These are phyloP conservation scores for Purpureocillium lavendulum DNA, from an alignment of 2,329 filamentous ascomycete species.

Conservation along the genomic window DNA sequence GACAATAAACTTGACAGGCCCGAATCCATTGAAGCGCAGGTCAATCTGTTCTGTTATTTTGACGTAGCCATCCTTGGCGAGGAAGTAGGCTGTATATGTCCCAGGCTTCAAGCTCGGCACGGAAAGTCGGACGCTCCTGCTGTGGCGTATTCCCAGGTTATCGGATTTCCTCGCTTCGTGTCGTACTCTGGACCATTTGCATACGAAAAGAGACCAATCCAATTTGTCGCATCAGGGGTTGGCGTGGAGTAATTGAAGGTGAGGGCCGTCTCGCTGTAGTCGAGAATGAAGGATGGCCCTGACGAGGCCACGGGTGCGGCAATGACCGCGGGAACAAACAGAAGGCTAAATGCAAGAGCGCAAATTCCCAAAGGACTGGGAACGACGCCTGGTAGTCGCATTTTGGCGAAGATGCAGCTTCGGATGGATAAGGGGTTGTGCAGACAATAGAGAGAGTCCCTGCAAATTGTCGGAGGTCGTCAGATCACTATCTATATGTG, in stretches of 20 bases:
- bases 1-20: slow-evolving; percentile 15
- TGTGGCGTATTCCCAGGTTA: slow-evolving; percentile 22
- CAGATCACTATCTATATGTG: too few species aligned
- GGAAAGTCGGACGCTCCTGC: slow-evolving; percentile 15
- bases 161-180: slow-evolving; percentile 13
- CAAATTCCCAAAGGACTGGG: too few species aligned
- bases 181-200: slow-evolving; percentile 21
- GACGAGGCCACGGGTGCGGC: too few species aligned
- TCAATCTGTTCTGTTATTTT: slow-evolving; percentile 21
- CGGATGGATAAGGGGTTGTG: too few species aligned
- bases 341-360: too few species aligned
- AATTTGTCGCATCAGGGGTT: slow-evolving; percentile 18
- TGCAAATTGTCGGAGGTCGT: too few species aligned
- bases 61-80: slow-evolving; percentile 22
- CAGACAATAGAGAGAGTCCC: too few species aligned
- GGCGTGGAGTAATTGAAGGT: slow-evolving; percentile 23
- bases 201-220: slow-evolving; percentile 24
- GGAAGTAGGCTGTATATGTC: slow-evolving; percentile 23
- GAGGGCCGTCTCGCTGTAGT: slow-evolving; percentile 8
- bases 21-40: slow-evolving; percentile 7
- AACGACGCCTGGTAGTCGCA: too few species aligned
- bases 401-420: too few species aligned
- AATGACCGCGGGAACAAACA: too few species aligned
- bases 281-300: background rate
- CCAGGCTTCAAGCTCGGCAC: slow-evolving; percentile 13